Evolutionary conservation across 148 eudicot genomes (phyloP), one percentile per base, ranked within the genome.

Genomic region (Rhododendron henanense): DNA sequence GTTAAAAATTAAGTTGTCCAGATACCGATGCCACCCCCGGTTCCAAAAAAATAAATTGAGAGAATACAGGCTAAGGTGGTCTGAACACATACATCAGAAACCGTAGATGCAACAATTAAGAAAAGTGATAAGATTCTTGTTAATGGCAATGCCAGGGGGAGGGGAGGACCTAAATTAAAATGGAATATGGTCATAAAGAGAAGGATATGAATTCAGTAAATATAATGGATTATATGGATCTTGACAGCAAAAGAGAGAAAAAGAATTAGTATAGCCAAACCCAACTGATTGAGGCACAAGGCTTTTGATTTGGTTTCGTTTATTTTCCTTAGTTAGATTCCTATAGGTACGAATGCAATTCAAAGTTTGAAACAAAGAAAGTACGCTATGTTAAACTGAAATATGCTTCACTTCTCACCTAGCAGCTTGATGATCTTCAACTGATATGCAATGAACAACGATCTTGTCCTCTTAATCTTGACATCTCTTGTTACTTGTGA

Each of bases 221-320:
- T 47, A 47, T 47, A 47, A 47, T 47, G 50, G 50, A 88, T 92
- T 63, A 63, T 21, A 63, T 63, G 69, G 28, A 9, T 63, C 69
- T 61, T 61, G 28, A 61, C 28, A 61, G 28, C 0, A 3, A 23
- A 61, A 61, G 2, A 23, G 10, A 7, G 25, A 1, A 7, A 61
- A 61, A 61, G 3, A 23, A 61, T 21, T 23, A 4, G 6, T 61
- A 8, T 8, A 21, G 69, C n/a, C 25, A 61, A 61, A 11, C 69
- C 25, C 28, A 61, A 61, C 0, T 23, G 25, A 61, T 61, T 1
- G 10, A 2, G 28, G 25, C 69, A 61, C 10, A 61, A 61, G 69
- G 25, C 69, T 61, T 61, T 61, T 6, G 69, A 61, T 61, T 61
- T 61, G 69, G 25, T 61, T 61, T 63, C 25, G 0, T 63, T 15